Conservation (phyloP, 2,329 filamentous ascomycete species). For the Pseudopithomyces chartarum region DNA sequence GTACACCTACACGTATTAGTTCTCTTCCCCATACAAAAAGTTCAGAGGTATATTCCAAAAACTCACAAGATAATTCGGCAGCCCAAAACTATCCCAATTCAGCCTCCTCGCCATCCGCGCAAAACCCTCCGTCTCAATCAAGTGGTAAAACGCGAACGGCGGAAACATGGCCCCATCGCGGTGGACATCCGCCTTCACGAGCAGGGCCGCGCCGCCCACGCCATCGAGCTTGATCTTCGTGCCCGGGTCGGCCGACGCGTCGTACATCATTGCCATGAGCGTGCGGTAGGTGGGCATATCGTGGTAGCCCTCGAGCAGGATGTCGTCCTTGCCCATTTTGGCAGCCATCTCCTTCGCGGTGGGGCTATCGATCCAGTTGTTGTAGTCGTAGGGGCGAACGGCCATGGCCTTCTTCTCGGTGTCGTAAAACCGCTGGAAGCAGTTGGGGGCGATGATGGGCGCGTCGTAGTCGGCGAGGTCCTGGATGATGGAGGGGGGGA, state of each 20-base stretch:
- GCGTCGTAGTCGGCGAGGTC: conserved; percentile 88
- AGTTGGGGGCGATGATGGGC: conserved; percentile 92
- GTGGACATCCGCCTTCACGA: conserved; percentile 97
- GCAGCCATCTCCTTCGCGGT: conserved; percentile 75
- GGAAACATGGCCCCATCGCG: conserved; percentile 99
- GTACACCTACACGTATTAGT: conserved; percentile 66
- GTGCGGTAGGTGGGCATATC: conserved; percentile 92
- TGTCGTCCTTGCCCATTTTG: conserved; percentile 88
- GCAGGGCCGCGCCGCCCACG: conserved; percentile 86
- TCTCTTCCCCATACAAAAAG: not conserved
- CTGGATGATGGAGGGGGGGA: conserved; percentile 82
- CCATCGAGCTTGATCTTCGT: conserved; percentile 81
- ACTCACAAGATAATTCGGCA: conserved; percentile 94
- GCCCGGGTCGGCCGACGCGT: conserved; percentile 56
- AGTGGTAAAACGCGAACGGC: conserved; percentile 91
- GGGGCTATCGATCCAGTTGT: conserved; percentile 93
- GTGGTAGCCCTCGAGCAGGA: conserved; percentile 88
- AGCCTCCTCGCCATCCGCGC: conserved; percentile 93
- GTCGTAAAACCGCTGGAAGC: conserved; percentile 80
- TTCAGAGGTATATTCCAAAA: no score
- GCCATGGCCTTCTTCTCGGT: conserved; percentile 73
- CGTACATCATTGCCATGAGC: conserved; percentile 84
- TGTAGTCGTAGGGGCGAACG: conserved; percentile 91
- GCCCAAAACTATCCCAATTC: conserved; percentile 82
- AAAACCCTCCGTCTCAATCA: conserved; percentile 98